Percentiles rank a stretch among this genome's conserved stretches.
phyloP scores from a whole-genome alignment of 1,284 basidiomycete genomes.

The Puccinia horiana region DNA sequence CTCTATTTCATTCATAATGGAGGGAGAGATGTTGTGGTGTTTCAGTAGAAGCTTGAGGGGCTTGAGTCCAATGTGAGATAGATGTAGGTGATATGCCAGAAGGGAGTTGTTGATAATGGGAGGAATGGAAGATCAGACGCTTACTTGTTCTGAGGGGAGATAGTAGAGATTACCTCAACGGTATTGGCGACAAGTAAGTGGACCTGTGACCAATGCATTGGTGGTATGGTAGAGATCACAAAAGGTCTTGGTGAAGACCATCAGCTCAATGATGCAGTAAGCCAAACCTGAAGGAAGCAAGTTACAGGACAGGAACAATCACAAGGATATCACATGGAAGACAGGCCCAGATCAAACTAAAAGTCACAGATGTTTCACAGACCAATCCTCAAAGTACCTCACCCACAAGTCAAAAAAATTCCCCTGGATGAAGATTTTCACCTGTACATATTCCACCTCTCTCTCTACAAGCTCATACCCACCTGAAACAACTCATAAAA shows the following conservation, averaged over 20 bases:
- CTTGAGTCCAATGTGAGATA: slow-evolving; percentile 8
- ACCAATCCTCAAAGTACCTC: too few species aligned
- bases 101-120: neutral
- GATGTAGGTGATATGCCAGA: neutral
- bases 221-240: neutral
- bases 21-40: neutral
- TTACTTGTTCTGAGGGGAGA: slow-evolving; percentile 1
- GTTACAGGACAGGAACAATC: too few species aligned
- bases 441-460: too few species aligned
- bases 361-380: too few species aligned
- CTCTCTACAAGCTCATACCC: too few species aligned
- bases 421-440: too few species aligned
- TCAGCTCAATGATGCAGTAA: too few species aligned
- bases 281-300: too few species aligned
- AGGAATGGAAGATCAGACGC: neutral
- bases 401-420: too few species aligned
- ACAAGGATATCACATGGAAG: too few species aligned
- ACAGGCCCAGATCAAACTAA: too few species aligned
- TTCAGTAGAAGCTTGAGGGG: slow-evolving; percentile 14
- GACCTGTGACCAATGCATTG: neutral
- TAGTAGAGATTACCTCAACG: slow-evolving; percentile 1
- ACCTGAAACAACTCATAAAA: too few species aligned
- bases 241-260: neutral
- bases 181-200: neutral
- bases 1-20: slow-evolving; percentile 23